phyloP scores from a whole-genome alignment of 805 yeast species.

The Suhomyces tanzawaensis region DNA sequence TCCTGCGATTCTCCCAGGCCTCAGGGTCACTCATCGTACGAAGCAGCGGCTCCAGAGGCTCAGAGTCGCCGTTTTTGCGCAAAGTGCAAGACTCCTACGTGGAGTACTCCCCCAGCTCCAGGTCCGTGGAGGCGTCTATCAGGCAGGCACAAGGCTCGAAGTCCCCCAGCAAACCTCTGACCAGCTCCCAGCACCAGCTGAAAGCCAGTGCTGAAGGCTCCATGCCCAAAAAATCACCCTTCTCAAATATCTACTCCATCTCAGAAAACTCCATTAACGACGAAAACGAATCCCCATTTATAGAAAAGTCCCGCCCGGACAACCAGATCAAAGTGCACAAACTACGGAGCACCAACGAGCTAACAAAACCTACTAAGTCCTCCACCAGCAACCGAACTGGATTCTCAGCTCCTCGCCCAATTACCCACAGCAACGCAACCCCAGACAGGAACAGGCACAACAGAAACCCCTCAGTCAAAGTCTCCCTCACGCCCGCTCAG shows the following conservation, averaged over 20 bases:
- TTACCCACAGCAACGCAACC: background rate
- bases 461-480: conserved; percentile 33
- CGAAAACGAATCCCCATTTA: conserved; percentile 19
- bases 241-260: conserved; percentile 4
- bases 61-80: conserved; percentile 27
- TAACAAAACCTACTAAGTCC: background rate
- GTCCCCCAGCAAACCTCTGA: background rate
- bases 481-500: conserved; percentile 52
- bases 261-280: conserved; percentile 7
- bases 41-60: conserved; percentile 4
- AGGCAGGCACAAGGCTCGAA: background rate
- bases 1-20: conserved; percentile 36
- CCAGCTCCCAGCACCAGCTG: background rate
- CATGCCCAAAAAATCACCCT: background rate
- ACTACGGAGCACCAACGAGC: conserved; percentile 1
- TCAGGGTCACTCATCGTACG: conserved; percentile 21
- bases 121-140: background rate
- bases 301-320: conserved; percentile 9
- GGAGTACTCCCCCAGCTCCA: background rate
- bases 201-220: background rate
- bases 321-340: conserved; percentile 5
- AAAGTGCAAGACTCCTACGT: background rate
- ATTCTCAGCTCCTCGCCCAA: background rate
- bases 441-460: conserved; percentile 10
- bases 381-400: background rate